These are phyloP conservation scores for Puccinia polysora DNA, from an alignment of 1,284 basidiomycete species.

Conservation along the genomic window DNA sequence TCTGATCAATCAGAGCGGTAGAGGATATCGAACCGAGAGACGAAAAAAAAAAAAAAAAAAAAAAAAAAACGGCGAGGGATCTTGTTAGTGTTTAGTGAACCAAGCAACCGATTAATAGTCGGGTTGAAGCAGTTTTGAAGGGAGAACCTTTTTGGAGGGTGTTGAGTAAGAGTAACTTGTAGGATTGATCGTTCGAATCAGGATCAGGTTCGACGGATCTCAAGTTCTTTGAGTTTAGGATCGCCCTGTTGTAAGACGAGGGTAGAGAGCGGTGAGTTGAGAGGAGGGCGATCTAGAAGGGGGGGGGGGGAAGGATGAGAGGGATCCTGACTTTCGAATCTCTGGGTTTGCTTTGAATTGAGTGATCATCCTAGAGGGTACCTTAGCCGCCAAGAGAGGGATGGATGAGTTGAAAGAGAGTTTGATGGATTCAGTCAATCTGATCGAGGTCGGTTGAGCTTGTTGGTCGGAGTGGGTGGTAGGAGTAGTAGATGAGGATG, in stretches of 20 bases:
- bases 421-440: slow-evolving; percentile 12
- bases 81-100: background rate
- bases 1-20: slow-evolving; percentile 4
- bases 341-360: slow-evolving; percentile 19
- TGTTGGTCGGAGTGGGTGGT: background rate
- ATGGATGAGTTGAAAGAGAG: slow-evolving; percentile 8
- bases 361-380: slow-evolving; percentile 15
- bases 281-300: no score
- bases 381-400: slow-evolving; percentile 24
- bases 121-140: background rate
- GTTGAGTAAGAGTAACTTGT: slow-evolving; percentile 39
- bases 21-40: background rate
- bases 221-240: slow-evolving; percentile 30
- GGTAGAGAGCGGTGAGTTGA: background rate
- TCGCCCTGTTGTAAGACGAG: background rate
- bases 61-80: background rate
- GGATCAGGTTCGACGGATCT: slow-evolving; percentile 33
- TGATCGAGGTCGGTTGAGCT: background rate
- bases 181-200: slow-evolving; percentile 8
- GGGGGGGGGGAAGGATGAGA: background rate
- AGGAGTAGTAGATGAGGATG: background rate
- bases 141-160: slow-evolving; percentile 8
- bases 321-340: slow-evolving; percentile 7
- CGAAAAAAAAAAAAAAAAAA: background rate
- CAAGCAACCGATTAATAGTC: background rate